phyloP scores from a whole-genome alignment of 2,329 filamentous ascomycete genomes.

The Ceratocystis alfenasii region DNA sequence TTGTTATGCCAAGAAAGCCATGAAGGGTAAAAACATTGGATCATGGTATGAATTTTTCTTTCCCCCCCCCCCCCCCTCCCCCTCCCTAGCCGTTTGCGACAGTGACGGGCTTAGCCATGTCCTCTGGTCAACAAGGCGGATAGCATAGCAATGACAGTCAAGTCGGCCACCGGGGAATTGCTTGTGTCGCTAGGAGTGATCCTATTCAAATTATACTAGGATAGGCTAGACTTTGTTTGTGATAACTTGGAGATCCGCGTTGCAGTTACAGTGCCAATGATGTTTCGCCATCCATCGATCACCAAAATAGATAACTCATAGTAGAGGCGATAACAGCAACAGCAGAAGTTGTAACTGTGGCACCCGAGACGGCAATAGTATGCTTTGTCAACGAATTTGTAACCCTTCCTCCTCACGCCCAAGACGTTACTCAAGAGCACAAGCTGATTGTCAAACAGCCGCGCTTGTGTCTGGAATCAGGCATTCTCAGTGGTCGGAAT shows the following conservation, averaged over 20 bases:
- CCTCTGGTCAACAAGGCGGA: not conserved
- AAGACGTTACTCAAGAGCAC: not conserved
- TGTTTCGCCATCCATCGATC: conserved; percentile 4
- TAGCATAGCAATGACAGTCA: not conserved
- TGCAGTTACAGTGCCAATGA: conserved; percentile 8
- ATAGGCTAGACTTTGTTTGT: not conserved
- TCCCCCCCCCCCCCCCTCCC: not conserved
- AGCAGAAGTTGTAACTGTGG: not conserved
- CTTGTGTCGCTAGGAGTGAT: not conserved
- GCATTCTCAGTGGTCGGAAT: not conserved
- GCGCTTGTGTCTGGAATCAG: not conserved
- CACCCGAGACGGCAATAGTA: not conserved
- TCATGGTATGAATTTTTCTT: not conserved
- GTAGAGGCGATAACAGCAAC: not conserved
- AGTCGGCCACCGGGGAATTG: no score
- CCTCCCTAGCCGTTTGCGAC: not conserved
- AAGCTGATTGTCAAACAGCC: conserved; percentile 4
- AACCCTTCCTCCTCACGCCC: not conserved
- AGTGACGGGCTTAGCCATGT: not conserved
- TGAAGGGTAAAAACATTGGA: not conserved
- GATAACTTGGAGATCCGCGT: conserved; percentile 5
- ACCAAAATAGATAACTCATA: not conserved
- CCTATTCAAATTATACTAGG: not conserved
- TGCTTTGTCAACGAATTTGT: not conserved
- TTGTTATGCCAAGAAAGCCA: not conserved